Percentiles rank a stretch among this genome's conserved stretches.
Evolutionary conservation across 208 protist species (phyloP).

Genomic region (Trypanosoma vivax): DNA sequence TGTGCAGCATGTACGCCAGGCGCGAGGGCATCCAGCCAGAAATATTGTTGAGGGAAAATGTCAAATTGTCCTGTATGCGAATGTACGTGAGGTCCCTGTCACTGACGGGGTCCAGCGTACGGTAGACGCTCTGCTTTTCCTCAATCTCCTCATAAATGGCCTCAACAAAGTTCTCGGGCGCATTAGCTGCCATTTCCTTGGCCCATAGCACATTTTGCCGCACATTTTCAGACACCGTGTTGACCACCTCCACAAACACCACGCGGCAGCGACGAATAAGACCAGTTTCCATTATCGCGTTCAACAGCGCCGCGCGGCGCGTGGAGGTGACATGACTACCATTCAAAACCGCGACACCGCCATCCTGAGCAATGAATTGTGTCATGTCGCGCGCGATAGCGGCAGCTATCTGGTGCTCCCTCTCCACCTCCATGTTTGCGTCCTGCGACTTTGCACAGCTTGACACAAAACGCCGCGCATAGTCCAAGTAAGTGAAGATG

Average conservation of each 20-base stretch:
- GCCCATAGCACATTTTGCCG: conserved; percentile 53
- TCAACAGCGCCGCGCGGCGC: conserved; percentile 54
- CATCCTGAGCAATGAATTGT: conserved; percentile 44
- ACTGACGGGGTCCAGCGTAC: conserved; percentile 51
- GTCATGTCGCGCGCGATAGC: conserved; percentile 61
- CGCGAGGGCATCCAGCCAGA: conserved; percentile 82
- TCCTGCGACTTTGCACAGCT: background rate
- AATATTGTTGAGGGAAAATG: conserved; percentile 82
- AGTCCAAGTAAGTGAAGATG: conserved; percentile 71
- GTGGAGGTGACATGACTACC: conserved; percentile 59
- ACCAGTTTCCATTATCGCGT: conserved; percentile 49
- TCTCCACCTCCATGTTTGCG: conserved; percentile 15
- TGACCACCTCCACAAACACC: conserved; percentile 80
- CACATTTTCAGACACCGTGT: conserved; percentile 43
- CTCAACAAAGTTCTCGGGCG: conserved; percentile 68
- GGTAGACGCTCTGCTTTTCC: conserved; percentile 65
- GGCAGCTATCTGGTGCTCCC: conserved; percentile 33
- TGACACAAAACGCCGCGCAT: conserved; percentile 26
- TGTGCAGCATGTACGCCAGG: conserved; percentile 86
- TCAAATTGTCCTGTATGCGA: conserved; percentile 60
- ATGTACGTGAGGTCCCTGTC: conserved; percentile 83
- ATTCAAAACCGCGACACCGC: conserved; percentile 72
- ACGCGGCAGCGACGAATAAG: conserved; percentile 60
- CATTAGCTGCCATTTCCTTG: conserved; percentile 43
- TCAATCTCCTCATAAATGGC: conserved; percentile 60